phyloP scores from a whole-genome alignment of 176 grass and related monocot species.

The Paspalum notatum region DNA sequence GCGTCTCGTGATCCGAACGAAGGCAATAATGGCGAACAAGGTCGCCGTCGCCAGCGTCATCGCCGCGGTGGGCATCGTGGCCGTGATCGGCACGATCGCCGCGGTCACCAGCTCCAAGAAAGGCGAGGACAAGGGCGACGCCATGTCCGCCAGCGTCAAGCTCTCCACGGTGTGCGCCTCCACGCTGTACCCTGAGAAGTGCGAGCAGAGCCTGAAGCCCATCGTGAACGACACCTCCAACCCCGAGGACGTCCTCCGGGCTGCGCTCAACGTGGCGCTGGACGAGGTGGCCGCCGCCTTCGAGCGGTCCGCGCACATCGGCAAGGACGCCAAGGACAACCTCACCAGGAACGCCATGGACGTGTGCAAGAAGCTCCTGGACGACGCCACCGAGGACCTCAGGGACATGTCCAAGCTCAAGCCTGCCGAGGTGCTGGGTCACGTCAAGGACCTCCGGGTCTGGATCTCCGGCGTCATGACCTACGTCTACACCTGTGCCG shows the following conservation, averaged over 20 bases:
- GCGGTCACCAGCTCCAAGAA: conserved; percentile 48
- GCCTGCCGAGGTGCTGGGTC: conserved; percentile 27
- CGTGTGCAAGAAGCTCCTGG: conserved; percentile 74
- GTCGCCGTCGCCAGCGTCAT: conserved; percentile 53
- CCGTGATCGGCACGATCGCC: conserved; percentile 71
- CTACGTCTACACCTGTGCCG: conserved; percentile 75
- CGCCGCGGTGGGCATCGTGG: conserved; percentile 61
- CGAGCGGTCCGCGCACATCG: conserved; percentile 43
- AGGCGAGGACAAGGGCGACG: not conserved
- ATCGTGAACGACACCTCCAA: conserved; percentile 44
- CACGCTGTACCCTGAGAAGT: conserved; percentile 69
- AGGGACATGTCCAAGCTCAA: conserved; percentile 45
- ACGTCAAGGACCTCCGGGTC: conserved; percentile 53
- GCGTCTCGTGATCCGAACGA: not conserved
- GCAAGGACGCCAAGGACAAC: conserved; percentile 35
- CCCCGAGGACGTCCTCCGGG: conserved; percentile 56
- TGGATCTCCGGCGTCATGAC: conserved; percentile 79
- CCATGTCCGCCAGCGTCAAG: conserved; percentile 44
- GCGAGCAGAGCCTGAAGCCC: conserved; percentile 59
- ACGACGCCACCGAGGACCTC: conserved; percentile 57
- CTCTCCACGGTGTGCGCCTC: conserved; percentile 60
- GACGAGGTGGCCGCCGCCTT: conserved; percentile 50
- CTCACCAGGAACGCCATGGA: conserved; percentile 54
- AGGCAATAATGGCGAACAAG: conserved; percentile 71
- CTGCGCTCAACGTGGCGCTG: conserved; percentile 51